Evolutionary conservation across 495 filamentous ascomycete species (phyloP), one percentile per base, ranked within the genome.

Genomic region (Penicillium paxilli): DNA sequence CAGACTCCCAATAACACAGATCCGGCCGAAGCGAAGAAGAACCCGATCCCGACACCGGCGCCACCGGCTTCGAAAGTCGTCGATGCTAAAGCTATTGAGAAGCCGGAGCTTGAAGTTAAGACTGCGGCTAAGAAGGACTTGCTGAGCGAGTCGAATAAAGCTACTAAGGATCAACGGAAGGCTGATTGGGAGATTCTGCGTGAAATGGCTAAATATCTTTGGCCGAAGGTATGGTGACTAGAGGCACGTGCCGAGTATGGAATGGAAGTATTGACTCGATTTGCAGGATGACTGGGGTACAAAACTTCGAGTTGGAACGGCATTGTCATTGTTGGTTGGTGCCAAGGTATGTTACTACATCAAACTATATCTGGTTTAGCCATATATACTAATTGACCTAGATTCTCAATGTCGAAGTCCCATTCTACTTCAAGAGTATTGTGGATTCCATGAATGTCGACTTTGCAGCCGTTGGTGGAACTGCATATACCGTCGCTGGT

Each of bases 101-200:
- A 52, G 40, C 32, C 64, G 22, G 60, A 63, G 44, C 62, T 50
- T 40, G 52, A 68, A 59, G 64, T 50, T 14, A 73, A 71, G 59
- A 44, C 60, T 28, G 52, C 69, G 26, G 67, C 65, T n/a, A 77
- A 75, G 54, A 82, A 80, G 49, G 67, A 78, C 47, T 65, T 88
- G 33, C 74, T 87, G 30, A 74, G 73, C 23, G 84, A 87, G 65
- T 63, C 79, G 46, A 74, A 69, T 4, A 63, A 81, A 25, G 77
- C 80, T 3, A 88, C 81, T 9, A 89, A 91, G 60, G 92, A 96
- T 69, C 94, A 98, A 73, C 82, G 94, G 42, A 95, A 91, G 71
- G 95, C 92, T 5, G 94, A 98, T 57, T 98, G 95, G 94, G 91
- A 90, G 6, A 98, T 98, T 42, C 93, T 98, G 77, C 95, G 91